These are phyloP conservation scores for Torulaspora maleeae DNA, from an alignment of 805 yeast species.

Conservation along the genomic window DNA sequence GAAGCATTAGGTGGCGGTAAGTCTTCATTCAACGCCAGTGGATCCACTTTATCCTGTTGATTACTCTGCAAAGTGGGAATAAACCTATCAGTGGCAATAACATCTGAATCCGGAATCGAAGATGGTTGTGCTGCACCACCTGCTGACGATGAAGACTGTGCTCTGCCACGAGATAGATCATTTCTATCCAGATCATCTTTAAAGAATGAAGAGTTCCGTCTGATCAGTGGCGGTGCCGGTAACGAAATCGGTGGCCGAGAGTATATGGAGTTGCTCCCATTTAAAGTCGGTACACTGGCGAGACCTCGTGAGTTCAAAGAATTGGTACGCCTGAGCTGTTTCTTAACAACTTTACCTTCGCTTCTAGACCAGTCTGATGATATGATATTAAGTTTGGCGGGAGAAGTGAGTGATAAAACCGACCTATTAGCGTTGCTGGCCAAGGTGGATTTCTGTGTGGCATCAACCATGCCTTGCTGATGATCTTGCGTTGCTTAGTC, in stretches of 20 bases:
- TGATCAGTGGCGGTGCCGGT: conserved; percentile 32
- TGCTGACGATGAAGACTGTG: conserved; percentile 11
- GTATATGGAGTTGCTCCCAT: conserved; percentile 10
- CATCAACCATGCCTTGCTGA: conserved; percentile 9
- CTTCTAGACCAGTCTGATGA: conserved; percentile 28
- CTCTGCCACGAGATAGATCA: conserved; percentile 6
- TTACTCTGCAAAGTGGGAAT: conserved; percentile 54
- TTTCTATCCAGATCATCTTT: conserved; percentile 26
- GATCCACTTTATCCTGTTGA: conserved; percentile 34
- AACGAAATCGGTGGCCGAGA: conserved; percentile 26
- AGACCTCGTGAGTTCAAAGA: conserved; percentile 24
- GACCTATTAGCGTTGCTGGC: conserved; percentile 32
- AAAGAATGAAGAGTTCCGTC: conserved; percentile 34
- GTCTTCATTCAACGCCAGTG: conserved; percentile 35
- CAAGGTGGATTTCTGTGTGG: conserved; percentile 12
- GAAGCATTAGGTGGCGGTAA: conserved; percentile 46
- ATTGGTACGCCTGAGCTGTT: conserved; percentile 23
- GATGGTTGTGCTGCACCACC: conserved; percentile 6
- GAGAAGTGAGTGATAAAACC: conserved; percentile 41
- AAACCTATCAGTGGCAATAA: conserved; percentile 49
- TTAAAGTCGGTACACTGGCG: conserved; percentile 1
- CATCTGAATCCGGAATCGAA: conserved; percentile 20
- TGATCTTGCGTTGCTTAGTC: no score
- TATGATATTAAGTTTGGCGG: conserved; percentile 44
- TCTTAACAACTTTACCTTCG: conserved; percentile 21